phyloP scores from a whole-genome alignment of 2,329 filamentous ascomycete species.

The Graphium sp. region DNA sequence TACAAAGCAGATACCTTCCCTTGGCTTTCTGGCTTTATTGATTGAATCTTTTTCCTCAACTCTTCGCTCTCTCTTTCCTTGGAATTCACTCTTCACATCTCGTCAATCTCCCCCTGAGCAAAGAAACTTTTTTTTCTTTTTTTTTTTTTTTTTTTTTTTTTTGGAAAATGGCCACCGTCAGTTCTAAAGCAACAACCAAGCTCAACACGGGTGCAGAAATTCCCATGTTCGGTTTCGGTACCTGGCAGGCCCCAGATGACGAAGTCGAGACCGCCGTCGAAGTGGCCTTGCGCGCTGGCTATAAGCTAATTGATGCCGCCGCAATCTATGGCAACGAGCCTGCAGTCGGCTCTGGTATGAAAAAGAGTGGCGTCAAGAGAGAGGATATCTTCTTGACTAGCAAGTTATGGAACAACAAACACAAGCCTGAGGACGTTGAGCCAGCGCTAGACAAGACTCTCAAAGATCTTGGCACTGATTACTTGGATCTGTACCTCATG shows the following conservation, averaged over 20 bases:
- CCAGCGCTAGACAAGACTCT: constrained; percentile 13
- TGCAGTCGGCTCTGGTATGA: constrained; percentile 29
- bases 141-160: too few species aligned
- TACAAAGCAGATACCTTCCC: too few species aligned
- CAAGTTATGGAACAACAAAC: constrained; percentile 17
- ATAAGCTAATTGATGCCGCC: constrained; percentile 36
- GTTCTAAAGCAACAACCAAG: too few species aligned
- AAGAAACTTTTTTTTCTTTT: too few species aligned
- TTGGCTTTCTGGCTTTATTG: too few species aligned
- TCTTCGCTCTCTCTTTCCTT: too few species aligned
- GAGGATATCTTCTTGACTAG: constrained; percentile 13
- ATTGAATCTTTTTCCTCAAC: too few species aligned
- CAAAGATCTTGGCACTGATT: constrained; percentile 13
- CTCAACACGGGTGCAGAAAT: constrained; percentile 11
- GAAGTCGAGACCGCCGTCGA: constrained; percentile 32
- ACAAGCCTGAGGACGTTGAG: constrained; percentile 12
- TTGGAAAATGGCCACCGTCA: too few species aligned
- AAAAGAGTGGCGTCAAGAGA: constrained; percentile 9
- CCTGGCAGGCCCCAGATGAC: too few species aligned
- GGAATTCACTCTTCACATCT: too few species aligned
- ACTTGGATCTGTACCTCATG: constrained; percentile 15
- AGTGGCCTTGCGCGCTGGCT: constrained; percentile 31
- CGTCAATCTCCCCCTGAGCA: too few species aligned
- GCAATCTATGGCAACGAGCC: constrained; percentile 46
- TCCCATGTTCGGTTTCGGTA: constrained; percentile 14